A percentile compares a stretch with the other conserved stretches of the same genome.
These are phyloP conservation scores for Planoprotostelium fungivorum DNA, from an alignment of 78 protist species.

Conservation along the genomic window DNA sequence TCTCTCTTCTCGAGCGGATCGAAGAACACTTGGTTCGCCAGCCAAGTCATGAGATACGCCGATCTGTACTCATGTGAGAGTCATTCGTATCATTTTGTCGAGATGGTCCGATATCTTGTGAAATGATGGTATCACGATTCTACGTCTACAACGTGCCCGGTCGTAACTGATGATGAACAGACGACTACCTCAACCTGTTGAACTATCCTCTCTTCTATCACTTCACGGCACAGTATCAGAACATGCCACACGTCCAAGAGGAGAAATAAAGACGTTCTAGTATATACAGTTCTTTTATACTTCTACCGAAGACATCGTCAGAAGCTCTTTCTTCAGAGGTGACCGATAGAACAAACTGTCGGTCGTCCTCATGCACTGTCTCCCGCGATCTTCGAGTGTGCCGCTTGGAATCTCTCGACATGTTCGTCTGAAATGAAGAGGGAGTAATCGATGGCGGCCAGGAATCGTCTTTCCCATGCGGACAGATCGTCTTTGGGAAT, in stretches of 20 bases:
- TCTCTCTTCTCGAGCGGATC: conserved; percentile 58
- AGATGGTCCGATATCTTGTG: neutral
- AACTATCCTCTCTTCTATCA: conserved; percentile 67
- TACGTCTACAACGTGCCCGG: too few species aligned
- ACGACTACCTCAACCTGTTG: conserved; percentile 28
- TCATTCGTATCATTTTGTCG: neutral
- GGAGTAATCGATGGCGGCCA: neutral
- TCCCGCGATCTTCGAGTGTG: too few species aligned
- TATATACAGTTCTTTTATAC: too few species aligned
- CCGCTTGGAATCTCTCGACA: neutral
- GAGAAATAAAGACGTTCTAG: neutral
- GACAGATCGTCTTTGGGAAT: neutral
- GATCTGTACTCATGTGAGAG: conserved; percentile 55
- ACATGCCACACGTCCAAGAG: conserved; percentile 33
- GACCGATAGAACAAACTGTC: too few species aligned
- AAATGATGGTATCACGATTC: neutral
- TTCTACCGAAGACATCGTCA: too few species aligned
- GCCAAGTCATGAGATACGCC: conserved; percentile 70
- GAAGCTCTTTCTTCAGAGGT: too few species aligned
- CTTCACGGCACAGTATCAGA: conserved; percentile 31
- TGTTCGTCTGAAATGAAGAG: neutral
- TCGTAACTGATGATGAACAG: too few species aligned
- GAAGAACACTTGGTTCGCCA: conserved; percentile 55
- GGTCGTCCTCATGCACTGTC: too few species aligned
- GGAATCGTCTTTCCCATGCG: neutral